Conservation (phyloP, 805 yeast species). For the Millerozyma miso region DNA sequence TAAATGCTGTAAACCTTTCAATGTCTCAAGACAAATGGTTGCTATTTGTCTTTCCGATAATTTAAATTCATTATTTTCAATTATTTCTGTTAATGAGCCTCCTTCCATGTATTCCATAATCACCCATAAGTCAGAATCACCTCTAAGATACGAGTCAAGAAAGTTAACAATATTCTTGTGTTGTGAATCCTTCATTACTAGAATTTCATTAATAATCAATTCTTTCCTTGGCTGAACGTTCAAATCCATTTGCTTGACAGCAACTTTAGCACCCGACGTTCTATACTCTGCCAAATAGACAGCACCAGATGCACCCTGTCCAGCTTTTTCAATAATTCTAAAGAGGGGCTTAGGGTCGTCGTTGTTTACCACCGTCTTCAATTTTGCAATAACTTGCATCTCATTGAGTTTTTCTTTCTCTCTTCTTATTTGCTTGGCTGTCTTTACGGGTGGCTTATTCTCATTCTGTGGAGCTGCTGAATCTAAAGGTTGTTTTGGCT, state of each 20-base stretch:
- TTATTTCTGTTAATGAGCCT: slow-evolving; percentile 93
- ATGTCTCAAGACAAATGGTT: slow-evolving; percentile 83
- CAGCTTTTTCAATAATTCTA: slow-evolving; percentile 77
- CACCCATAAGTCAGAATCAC: slow-evolving; percentile 88
- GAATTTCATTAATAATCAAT: slow-evolving; percentile 88
- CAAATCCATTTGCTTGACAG: slow-evolving; percentile 93
- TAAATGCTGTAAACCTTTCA: slow-evolving; percentile 85
- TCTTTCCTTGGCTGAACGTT: slow-evolving; percentile 92
- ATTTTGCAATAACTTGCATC: slow-evolving; percentile 75
- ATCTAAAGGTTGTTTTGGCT: slow-evolving; percentile 3
- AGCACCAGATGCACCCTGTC: slow-evolving; percentile 98
- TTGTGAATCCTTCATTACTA: slow-evolving; percentile 94
- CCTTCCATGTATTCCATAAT: slow-evolving; percentile 99
- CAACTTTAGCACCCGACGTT: slow-evolving; percentile 65
- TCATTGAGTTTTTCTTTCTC: slow-evolving; percentile 62
- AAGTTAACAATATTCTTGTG: slow-evolving; percentile 95
- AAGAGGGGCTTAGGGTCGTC: slow-evolving; percentile 84
- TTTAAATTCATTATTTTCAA: slow-evolving; percentile 73
- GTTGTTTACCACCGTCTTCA: slow-evolving; percentile 76
- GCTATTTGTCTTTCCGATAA: slow-evolving; percentile 88
- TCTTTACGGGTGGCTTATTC: slow-evolving; percentile 18
- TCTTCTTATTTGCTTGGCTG: slow-evolving; percentile 36
- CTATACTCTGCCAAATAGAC: slow-evolving; percentile 80
- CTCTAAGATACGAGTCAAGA: slow-evolving; percentile 82
- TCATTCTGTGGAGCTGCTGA: slow-evolving; percentile 7